Percentiles rank a stretch among this genome's conserved stretches.
Evolutionary conservation across 495 filamentous ascomycete species (phyloP).

Genomic region (Astrothelium macrocarpum): DNA sequence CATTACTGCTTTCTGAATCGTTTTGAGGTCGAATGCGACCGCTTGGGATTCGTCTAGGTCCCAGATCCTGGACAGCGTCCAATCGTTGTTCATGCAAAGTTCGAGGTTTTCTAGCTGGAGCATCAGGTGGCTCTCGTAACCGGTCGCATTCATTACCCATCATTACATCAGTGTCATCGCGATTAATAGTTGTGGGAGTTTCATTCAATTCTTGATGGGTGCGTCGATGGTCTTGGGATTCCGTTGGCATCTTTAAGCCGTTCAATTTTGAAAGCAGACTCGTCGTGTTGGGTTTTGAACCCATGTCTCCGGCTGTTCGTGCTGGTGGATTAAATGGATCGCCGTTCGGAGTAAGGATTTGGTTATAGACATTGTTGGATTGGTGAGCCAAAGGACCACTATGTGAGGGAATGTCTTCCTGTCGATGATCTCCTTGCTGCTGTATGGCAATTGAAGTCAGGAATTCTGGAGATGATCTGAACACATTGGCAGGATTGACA

Average conservation of each 20-base stretch:
- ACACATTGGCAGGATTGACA: conserved; percentile 61
- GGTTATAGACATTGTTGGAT: conserved; percentile 18
- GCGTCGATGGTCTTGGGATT: background rate
- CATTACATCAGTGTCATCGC: conserved; percentile 30
- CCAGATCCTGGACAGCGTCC: background rate
- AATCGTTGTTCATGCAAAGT: conserved; percentile 37
- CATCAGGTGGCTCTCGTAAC: conserved; percentile 49
- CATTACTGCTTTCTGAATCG: conserved; percentile 45
- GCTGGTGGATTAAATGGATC: conserved; percentile 29
- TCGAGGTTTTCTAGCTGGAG: conserved; percentile 53
- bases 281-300: conserved; percentile 23
- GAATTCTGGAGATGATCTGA: conserved; percentile 64
- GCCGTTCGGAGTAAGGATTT: conserved; percentile 28
- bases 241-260: conserved; percentile 15
- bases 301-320: conserved; percentile 18
- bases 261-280: conserved; percentile 25
- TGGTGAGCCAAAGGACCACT: background rate
- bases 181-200: conserved; percentile 28
- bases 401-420: conserved; percentile 9
- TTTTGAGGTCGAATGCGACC: conserved; percentile 55
- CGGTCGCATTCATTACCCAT: conserved; percentile 23
- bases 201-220: background rate
- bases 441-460: conserved; percentile 38
- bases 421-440: conserved; percentile 6
- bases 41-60: conserved; percentile 27